Percentiles rank a stretch among this genome's conserved stretches.
Evolutionary conservation across 169 alveolate genomes (phyloP).

Genomic region (Miamiensis avidus): DNA sequence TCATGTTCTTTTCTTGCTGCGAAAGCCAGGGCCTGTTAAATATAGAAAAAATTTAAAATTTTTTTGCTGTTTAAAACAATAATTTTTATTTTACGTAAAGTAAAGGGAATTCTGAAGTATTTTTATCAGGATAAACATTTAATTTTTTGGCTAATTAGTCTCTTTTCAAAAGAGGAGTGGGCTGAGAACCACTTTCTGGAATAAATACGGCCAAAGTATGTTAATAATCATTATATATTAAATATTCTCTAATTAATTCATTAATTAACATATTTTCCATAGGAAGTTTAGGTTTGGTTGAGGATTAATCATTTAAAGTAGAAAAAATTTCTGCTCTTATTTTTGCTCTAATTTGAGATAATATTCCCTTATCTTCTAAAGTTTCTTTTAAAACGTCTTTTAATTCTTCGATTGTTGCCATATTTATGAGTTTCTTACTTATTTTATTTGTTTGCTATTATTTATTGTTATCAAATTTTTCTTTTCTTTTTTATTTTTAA

Average conservation of each 20-base stretch:
- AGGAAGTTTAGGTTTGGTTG: constrained; percentile 67
- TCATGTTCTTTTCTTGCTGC: too few species aligned
- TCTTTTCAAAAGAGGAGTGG: constrained; percentile 70
- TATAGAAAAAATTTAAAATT: too few species aligned
- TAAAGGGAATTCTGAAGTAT: constrained; percentile 41
- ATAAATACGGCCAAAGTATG: constrained; percentile 74
- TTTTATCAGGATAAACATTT: constrained; percentile 40
- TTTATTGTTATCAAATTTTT: constrained; percentile 15
- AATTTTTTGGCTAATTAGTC: constrained; percentile 49
- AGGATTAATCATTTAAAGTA: constrained; percentile 71
- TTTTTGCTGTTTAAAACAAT: too few species aligned
- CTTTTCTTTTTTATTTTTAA: not conserved
- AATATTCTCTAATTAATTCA: constrained; percentile 85
- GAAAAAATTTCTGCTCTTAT: constrained; percentile 82
- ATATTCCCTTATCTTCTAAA: constrained; percentile 74
- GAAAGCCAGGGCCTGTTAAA: too few species aligned
- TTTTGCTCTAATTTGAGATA: constrained; percentile 73
- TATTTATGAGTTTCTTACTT: constrained; percentile 29
- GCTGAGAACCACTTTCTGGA: constrained; percentile 83
- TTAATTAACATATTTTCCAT: constrained; percentile 83
- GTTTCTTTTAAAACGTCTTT: constrained; percentile 83
- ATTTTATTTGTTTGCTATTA: not conserved
- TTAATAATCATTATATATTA: constrained; percentile 74
- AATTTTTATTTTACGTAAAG: constrained; percentile 27
- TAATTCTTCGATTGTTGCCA: constrained; percentile 82